phyloP scores from a whole-genome alignment of 768 basidiomycete species.

The Aureoboletus auriporus region DNA sequence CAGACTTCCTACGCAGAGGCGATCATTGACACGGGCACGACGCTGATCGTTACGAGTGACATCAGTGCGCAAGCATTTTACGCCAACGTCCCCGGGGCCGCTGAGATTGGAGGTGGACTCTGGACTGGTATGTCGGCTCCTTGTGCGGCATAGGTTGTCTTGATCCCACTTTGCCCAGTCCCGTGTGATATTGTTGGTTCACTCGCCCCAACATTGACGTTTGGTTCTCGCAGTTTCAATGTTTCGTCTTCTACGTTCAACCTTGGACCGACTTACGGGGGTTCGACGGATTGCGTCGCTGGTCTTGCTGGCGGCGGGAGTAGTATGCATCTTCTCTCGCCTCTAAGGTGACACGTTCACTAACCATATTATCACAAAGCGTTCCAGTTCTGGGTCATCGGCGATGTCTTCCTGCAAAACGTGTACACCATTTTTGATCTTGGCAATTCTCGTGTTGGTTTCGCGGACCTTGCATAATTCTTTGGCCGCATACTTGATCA shows the following conservation, averaged over 20 bases:
- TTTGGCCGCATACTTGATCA: not conserved
- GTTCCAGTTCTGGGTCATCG: conserved; percentile 27
- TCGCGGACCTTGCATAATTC: conserved; percentile 32
- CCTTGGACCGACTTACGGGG: conserved; percentile 33
- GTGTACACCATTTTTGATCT: conserved; percentile 32
- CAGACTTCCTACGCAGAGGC: conserved; percentile 20
- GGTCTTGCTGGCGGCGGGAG: conserved; percentile 32
- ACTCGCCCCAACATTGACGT: conserved; percentile 32
- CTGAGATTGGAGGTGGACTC: conserved; percentile 27
- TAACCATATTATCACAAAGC: conserved; percentile 12
- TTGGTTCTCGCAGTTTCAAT: conserved; percentile 36
- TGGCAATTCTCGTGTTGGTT: conserved; percentile 35
- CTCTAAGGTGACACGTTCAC: not conserved
- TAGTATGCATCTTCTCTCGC: conserved; percentile 3
- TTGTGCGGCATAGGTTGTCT: not conserved
- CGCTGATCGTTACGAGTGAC: conserved; percentile 26
- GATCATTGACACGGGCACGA: conserved; percentile 34
- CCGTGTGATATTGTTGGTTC: conserved; percentile 28
- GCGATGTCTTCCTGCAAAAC: conserved; percentile 33
- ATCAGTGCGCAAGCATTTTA: conserved; percentile 26
- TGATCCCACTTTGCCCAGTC: conserved; percentile 17
- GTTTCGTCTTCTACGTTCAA: conserved; percentile 38
- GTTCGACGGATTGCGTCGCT: conserved; percentile 34
- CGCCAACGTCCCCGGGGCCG: conserved; percentile 25
- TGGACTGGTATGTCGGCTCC: conserved; percentile 31